Evolutionary conservation across 2,329 filamentous ascomycete genomes (phyloP).

Genomic region (Diaporthe nobilis): DNA sequence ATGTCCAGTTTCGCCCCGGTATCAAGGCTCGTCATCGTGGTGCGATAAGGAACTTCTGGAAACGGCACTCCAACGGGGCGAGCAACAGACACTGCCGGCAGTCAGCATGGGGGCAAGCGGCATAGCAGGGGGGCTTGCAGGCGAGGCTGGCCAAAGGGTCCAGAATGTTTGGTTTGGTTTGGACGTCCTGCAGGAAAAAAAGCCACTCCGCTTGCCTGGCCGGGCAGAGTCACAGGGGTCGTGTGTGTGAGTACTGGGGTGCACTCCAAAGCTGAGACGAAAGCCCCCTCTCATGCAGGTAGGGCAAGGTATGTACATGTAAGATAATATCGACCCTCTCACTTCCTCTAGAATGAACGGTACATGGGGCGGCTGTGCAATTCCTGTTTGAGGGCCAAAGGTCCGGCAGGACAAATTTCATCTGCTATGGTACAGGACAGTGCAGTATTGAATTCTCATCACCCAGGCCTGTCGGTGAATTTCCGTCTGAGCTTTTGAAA

Average conservation of each 20-base stretch:
- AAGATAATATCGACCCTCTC: constrained; percentile 11
- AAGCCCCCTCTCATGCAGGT: constrained; percentile 32
- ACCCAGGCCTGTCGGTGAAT: background rate
- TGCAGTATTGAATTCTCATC: background rate
- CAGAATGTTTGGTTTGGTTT: constrained; percentile 24
- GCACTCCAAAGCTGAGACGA: constrained; percentile 28
- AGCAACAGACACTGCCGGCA: constrained; percentile 11
- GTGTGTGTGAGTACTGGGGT: background rate
- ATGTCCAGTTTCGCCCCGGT: constrained; percentile 7
- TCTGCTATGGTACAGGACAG: background rate
- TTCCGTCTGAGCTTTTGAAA: constrained; percentile 2
- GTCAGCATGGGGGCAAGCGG: background rate
- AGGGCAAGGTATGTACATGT: constrained; percentile 14
- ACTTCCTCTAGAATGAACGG: background rate
- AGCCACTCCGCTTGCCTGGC: constrained; percentile 7
- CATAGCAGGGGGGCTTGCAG: background rate
- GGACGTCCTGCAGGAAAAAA: constrained; percentile 1
- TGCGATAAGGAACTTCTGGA: background rate
- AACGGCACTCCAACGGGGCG: background rate
- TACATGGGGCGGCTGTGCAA: constrained; percentile 3
- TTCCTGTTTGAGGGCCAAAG: background rate
- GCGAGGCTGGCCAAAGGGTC: constrained; percentile 7
- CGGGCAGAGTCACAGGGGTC: background rate
- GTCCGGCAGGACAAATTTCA: background rate
- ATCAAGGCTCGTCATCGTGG: constrained; percentile 15